Base-by-base conservation (phyloP, 257 asterid species). In the Marsdenia floribunda region DNA sequence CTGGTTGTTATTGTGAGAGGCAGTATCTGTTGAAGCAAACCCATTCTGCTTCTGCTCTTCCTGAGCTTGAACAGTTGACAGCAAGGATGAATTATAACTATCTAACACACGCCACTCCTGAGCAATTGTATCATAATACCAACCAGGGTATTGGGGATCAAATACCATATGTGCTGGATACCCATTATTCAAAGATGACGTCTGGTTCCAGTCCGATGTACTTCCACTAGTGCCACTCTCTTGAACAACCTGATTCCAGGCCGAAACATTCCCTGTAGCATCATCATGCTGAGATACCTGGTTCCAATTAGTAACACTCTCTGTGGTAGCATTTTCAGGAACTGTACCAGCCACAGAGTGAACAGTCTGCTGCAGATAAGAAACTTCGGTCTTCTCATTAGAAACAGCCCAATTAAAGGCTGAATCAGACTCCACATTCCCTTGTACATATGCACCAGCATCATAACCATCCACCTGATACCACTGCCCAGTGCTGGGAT, bases 141-240 rank as follows among this genome's bases (percentile, higher is more conserved):
- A 94, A 29, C 87, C 97, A 64, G 97, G 97, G 87, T 90, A 94
- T 78, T 87, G 91, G 80, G 97, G 93, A 89, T 94, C 97, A 78
- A 94, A 90, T 64, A 86, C 86, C 98, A 92, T 90, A 81, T 95
- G 91, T 6, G 91, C 85, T 44, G 99, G 98, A 80, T 95, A 92
- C 22, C 85, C 91, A 74, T 79, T 84, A 75, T 84, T 87, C 59
- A 49, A 86, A 53, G 82, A 74, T 66, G 90, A 83, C 52, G 77
- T 79, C 73, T 85, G 93, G 80, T 86, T 89, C 96, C 92, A 87
- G 52, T 75, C 80, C n/a, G 84, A 77, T 42, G 85, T 26, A 80
- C 75, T 79, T 54, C 18, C 86, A 60, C 73, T 71, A 68, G 68
- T 79, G 68, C 76, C 83, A 75, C 77, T 76, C 57, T 22, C 75